Base-by-base conservation (phyloP, 1,139 yeast species). In the Kodamaea arcana region DNA sequence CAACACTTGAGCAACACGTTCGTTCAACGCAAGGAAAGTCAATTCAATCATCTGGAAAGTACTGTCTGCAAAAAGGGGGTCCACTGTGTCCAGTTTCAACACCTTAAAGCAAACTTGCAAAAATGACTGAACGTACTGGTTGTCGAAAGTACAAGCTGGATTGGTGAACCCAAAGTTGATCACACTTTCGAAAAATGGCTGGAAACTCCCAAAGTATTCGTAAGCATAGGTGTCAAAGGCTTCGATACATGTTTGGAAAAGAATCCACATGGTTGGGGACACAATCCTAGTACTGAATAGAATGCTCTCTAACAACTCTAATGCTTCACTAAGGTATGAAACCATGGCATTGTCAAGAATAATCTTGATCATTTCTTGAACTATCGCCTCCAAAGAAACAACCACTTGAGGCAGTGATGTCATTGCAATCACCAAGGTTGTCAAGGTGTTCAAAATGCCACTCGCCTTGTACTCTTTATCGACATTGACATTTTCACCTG, bases 391-490 rank as follows among this genome's bases (percentile, higher is more conserved):
- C 46, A 75, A 51, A 14, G 60, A 56, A 4, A 53, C 40, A 2
- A 75, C 66, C 10, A 72, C 74, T 14, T 65, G 56, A 13, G 73
- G 71, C 9, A 76, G 71, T 2, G 72, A 52, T 24, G 67, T 65
- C 75, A 72, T 71, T 24, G 80, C 69, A 26, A 72, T 60, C 8
- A 75, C 69, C 56, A 76, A 69, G 1, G 81, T 71, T 4, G 71
- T 62, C 37, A 76, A 60, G 11, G 80, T 75, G 42, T 62, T 65
- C 44, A 76, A 56, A 11, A 75, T 61, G 29, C 78, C 78, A 11
- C 67, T 56, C 2, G 77, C 77, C 52, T 74, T 80, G 44, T 65
- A 69, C 48, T 74, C 80, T 48, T 72, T 73, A 37, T 69, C 75
- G 13, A 55, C 45, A 31, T 70, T 75, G 24, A 48, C 41, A 28